phyloP scores from a whole-genome alignment of 179 eudicot genomes.

The Spergularia azorica region DNA sequence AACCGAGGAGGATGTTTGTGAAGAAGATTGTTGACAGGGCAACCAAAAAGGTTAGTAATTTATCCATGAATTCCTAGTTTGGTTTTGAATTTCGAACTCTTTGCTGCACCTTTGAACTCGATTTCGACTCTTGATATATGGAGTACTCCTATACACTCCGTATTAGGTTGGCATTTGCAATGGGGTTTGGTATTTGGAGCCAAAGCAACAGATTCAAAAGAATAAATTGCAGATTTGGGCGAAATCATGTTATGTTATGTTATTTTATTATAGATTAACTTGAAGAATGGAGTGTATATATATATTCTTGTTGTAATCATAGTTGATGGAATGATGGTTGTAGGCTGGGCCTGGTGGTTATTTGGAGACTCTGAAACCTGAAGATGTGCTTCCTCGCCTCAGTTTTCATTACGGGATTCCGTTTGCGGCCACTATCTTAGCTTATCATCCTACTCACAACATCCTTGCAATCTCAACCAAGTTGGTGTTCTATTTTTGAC shows the following conservation, averaged over 20 bases:
- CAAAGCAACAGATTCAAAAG: too few relatives aligned
- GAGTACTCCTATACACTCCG: too few relatives aligned
- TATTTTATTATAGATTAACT: too few relatives aligned
- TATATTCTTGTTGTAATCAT: neutral
- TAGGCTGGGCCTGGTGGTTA: slow-evolving; percentile 64
- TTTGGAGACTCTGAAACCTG: slow-evolving; percentile 61
- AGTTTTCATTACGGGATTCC: slow-evolving; percentile 92
- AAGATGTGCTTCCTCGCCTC: slow-evolving; percentile 61
- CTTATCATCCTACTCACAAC: slow-evolving; percentile 74
- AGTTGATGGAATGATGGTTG: neutral
- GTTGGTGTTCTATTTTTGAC: slow-evolving; percentile 35
- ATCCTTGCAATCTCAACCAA: slow-evolving; percentile 83
- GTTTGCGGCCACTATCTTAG: slow-evolving; percentile 51
- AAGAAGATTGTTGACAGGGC: slow-evolving; percentile 49
- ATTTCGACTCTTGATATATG: too few relatives aligned
- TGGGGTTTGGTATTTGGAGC: too few relatives aligned
- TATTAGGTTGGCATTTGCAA: too few relatives aligned
- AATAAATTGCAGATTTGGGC: too few relatives aligned
- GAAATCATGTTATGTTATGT: too few relatives aligned
- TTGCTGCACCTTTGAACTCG: neutral
- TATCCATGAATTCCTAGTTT: neutral
- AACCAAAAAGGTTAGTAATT: slow-evolving; percentile 40
- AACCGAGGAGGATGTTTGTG: slow-evolving; percentile 29
- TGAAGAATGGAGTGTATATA: too few relatives aligned
- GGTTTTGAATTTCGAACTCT: neutral